Percentiles rank a stretch among this genome's conserved stretches.
phyloP scores from a whole-genome alignment of 371 early-diverging fungal genomes.

The Circinella minor region DNA sequence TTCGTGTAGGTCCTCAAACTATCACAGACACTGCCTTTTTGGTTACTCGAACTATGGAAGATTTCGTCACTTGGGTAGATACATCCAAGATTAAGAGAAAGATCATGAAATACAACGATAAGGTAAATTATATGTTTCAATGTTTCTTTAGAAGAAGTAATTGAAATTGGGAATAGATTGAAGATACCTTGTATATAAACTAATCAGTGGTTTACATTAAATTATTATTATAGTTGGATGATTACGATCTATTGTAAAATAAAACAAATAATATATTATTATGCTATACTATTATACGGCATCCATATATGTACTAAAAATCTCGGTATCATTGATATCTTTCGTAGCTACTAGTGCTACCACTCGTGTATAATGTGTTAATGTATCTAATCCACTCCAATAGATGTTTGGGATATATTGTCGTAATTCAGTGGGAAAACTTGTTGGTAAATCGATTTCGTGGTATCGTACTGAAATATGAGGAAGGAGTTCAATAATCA shows the following conservation, averaged over 20 bases:
- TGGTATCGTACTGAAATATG: conserved; percentile 51
- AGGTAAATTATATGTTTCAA: conserved; percentile 53
- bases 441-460: conserved; percentile 51
- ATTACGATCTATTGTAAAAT: conserved; percentile 68
- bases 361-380: conserved; percentile 23
- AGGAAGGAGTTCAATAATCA: not conserved
- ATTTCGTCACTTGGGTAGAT: conserved; percentile 99
- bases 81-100: conserved; percentile 97
- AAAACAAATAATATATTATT: not conserved
- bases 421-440: conserved; percentile 47
- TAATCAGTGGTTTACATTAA: no score
- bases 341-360: conserved; percentile 51
- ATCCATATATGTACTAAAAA: conserved; percentile 62
- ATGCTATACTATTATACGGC: conserved; percentile 15
- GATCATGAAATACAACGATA: conserved; percentile 97
- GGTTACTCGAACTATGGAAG: conserved; percentile 92
- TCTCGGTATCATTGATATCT: conserved; percentile 43
- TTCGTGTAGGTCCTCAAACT: conserved; percentile 94
- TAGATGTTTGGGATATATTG: conserved; percentile 59
- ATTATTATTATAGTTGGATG: conserved; percentile 56
- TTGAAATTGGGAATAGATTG: not conserved
- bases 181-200: conserved; percentile 1
- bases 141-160: not conserved
- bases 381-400: conserved; percentile 20
- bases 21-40: conserved; percentile 93